Evolutionary conservation across 768 basidiomycete species (phyloP).

Genomic region (Phylloporus scabripes): DNA sequence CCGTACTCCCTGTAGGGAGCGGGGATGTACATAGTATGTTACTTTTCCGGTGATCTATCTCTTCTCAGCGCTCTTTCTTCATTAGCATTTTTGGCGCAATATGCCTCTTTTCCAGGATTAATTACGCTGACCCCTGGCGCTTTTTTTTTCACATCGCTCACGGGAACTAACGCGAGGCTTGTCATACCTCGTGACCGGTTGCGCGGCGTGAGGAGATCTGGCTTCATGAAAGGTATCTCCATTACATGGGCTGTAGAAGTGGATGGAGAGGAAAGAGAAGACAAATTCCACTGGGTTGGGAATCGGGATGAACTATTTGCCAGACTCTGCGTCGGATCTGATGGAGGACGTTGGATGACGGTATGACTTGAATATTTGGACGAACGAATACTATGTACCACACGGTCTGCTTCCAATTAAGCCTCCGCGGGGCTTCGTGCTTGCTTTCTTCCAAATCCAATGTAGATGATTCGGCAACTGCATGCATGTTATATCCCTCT

Average conservation of each 20-base stretch:
- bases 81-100: conserved; percentile 58
- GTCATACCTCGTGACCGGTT: conserved; percentile 43
- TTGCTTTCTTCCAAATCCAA: conserved; percentile 15
- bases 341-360: conserved; percentile 46
- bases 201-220: conserved; percentile 53
- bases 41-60: background rate
- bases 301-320: conserved; percentile 64
- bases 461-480: background rate
- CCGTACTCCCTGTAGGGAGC: background rate
- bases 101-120: conserved; percentile 49
- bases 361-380: conserved; percentile 27
- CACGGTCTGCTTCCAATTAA: conserved; percentile 14
- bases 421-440: conserved; percentile 16
- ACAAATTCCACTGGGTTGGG: conserved; percentile 55
- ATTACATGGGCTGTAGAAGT: conserved; percentile 39
- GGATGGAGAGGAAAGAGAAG: conserved; percentile 38
- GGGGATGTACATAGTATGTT: conserved; percentile 34
- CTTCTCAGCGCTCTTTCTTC: background rate
- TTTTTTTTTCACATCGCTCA: conserved; percentile 52
- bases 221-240: conserved; percentile 47
- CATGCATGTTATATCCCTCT: conserved; percentile 7
- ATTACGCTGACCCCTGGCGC: conserved; percentile 48
- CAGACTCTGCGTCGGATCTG: conserved; percentile 47
- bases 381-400: conserved; percentile 3
- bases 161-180: conserved; percentile 41